A percentile compares a stretch with the other conserved stretches of the same genome.
These are phyloP conservation scores for Lepidium didymum DNA, from an alignment of 345 rosid species.

Conservation along the genomic window DNA sequence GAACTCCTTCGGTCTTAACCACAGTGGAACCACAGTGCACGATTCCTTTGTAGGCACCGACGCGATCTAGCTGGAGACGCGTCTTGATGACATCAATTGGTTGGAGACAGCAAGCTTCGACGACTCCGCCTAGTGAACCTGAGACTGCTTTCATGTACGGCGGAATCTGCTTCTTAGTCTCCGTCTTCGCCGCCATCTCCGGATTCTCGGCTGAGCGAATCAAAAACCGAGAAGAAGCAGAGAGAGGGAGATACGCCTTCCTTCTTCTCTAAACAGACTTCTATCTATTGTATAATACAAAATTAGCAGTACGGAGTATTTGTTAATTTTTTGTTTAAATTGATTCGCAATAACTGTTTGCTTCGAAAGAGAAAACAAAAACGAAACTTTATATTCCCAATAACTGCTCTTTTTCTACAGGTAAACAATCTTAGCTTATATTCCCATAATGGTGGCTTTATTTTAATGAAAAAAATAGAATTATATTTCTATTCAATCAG, in stretches of 20 bases:
- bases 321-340: not conserved
- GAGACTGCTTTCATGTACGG: constrained; percentile 88
- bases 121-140: constrained; percentile 80
- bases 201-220: not conserved
- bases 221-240: not conserved
- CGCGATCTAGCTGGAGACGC: constrained; percentile 73
- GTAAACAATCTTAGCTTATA: too few relatives aligned
- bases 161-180: constrained; percentile 36
- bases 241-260: not conserved
- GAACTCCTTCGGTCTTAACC: constrained; percentile 57
- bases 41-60: constrained; percentile 69
- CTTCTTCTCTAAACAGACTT: not conserved
- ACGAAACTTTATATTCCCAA: not conserved
- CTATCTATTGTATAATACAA: not conserved
- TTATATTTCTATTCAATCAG: too few relatives aligned
- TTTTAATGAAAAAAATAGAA: too few relatives aligned
- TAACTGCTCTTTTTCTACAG: not conserved
- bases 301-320: too few relatives aligned
- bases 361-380: not conserved
- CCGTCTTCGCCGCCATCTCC: constrained; percentile 3
- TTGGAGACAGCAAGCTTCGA: constrained; percentile 87
- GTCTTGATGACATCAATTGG: constrained; percentile 97
- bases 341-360: not conserved
- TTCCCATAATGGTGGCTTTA: too few relatives aligned
- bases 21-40: constrained; percentile 73